Base-by-base conservation (phyloP, 768 basidiomycete species). In the Naganishia friedmannii region DNA sequence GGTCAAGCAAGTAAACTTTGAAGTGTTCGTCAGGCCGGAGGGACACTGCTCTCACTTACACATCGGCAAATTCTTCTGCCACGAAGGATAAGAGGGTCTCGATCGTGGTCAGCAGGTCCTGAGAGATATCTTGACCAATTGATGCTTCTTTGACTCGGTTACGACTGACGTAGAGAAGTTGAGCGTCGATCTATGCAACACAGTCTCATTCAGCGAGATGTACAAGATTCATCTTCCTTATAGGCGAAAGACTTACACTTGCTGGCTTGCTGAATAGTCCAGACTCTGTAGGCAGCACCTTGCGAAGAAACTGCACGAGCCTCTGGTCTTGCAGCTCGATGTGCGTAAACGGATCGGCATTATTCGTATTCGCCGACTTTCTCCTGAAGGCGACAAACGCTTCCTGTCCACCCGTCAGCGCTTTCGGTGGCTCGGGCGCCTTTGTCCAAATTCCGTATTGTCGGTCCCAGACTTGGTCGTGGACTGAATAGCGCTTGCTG, bases 381-480 rank as follows among this genome's bases (percentile, higher is more conserved):
- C 54, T 55, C 54, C 54, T 55, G 26, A 31, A 55, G 31, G 54
- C 54, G 7, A 34, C 32, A 34, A 55, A 55, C 3, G 54, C 26
- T 21, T 55, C 29, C 29, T 55, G 54, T 3, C 54, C 32, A 31
- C 15, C 32, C 2, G 29, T 31, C 29, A 55, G 15, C 23, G 54
- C 54, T 34, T 55, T 29, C 3, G 54, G 54, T 34, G 54, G 54
- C 13, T 19, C 29, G 29, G 54, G 54, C 2, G 54, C 54, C 26
- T 55, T 55, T 26, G 54, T 55, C 54, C 54, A 55, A 15, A 55
- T 55, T 32, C 54, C 54, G 54, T 55, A 55, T 55, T 55, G 54
- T 34, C 54, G 28, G 21, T 55, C 54, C 29, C 32, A 55, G 29
- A 55, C 32, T 34, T 55, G 54, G 54, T 55, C 29, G 54, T 55